Conservation (phyloP, 352 stramenopile genomes). For the Pythium brassicae region DNA sequence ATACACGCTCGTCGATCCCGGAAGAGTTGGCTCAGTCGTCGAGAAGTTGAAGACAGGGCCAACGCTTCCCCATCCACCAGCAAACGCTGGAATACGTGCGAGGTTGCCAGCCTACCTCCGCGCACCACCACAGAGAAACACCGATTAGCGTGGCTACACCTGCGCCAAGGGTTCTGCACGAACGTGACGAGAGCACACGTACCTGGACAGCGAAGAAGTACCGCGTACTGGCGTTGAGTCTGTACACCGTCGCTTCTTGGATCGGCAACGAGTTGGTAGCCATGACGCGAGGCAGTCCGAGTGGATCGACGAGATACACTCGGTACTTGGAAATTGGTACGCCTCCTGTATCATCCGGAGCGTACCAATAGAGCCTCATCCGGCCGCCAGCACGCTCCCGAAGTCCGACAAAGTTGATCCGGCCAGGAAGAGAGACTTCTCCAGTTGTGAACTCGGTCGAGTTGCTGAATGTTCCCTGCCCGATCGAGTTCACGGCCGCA, state of each 20-base stretch:
- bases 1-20: constrained; percentile 26
- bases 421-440: constrained; percentile 29
- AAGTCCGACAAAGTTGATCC: constrained; percentile 12
- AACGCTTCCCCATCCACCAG: constrained; percentile 40
- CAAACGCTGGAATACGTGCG: constrained; percentile 21
- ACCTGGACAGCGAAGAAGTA: constrained; percentile 59
- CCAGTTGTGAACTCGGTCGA: constrained; percentile 33
- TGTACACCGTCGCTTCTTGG: constrained; percentile 16
- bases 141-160: background rate
- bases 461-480: constrained; percentile 29
- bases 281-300: constrained; percentile 13
- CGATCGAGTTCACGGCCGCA: constrained; percentile 28
- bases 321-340: constrained; percentile 57
- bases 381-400: constrained; percentile 31
- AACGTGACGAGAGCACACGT: background rate
- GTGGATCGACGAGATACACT: constrained; percentile 24
- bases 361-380: constrained; percentile 33
- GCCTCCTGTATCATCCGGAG: constrained; percentile 45
- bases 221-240: constrained; percentile 23
- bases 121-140: background rate
- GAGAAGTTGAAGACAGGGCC: constrained; percentile 26
- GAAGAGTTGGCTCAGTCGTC: constrained; percentile 25
- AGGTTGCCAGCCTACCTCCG: constrained; percentile 38
- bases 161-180: no score
- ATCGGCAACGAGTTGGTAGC: constrained; percentile 13